phyloP scores from a whole-genome alignment of 495 filamentous ascomycete genomes.

The Copromyces sp. region DNA sequence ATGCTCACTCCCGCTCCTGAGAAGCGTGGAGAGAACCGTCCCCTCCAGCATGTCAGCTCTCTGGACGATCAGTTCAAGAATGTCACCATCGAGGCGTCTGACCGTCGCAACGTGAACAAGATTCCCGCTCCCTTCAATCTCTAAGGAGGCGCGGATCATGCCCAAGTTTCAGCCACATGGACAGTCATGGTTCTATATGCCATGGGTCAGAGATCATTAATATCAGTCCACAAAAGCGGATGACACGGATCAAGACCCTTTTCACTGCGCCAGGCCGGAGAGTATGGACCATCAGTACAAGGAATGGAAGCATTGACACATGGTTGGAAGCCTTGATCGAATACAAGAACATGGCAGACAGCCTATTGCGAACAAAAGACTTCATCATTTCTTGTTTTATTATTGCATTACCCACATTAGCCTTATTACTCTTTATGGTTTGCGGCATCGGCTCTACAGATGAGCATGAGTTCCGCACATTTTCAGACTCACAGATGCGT shows the following conservation, averaged over 20 bases:
- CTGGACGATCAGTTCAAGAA: constrained; percentile 22
- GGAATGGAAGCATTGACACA: background rate
- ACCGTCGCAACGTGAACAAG: constrained; percentile 4
- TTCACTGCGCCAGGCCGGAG: background rate
- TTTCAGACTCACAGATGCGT: background rate
- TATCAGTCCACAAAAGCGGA: background rate
- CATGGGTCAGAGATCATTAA: background rate
- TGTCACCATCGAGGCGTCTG: constrained; percentile 10
- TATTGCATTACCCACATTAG: background rate
- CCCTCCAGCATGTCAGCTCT: constrained; percentile 18
- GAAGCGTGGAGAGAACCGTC: constrained; percentile 34
- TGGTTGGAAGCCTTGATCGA: background rate
- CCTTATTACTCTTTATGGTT: background rate
- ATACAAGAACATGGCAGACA: background rate
- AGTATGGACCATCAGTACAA: background rate
- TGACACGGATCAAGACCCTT: background rate
- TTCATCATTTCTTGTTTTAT: background rate
- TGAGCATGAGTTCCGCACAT: background rate
- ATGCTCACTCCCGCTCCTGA: constrained; percentile 16
- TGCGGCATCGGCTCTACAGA: background rate
- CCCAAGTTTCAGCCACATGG: background rate
- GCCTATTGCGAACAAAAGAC: background rate
- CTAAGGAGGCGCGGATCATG: background rate
- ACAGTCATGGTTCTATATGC: background rate
- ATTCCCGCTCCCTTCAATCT: background rate